Evolutionary conservation across 139 green algal species (phyloP).

Genomic region (Chlorella sp.): DNA sequence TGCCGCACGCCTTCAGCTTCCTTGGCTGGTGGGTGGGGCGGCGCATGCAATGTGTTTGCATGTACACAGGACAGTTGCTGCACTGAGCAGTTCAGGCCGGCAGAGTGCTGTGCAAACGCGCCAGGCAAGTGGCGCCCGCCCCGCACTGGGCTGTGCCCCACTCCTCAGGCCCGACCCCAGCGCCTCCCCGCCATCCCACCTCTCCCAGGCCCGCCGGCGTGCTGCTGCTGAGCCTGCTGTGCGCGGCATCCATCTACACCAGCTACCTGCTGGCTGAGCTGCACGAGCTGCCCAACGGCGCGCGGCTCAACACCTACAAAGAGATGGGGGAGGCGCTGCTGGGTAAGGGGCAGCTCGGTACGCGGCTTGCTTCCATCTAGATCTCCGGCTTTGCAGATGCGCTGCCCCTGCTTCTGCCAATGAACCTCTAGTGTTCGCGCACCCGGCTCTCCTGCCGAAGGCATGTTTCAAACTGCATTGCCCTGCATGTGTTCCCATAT

Average conservation of each 20-base stretch:
- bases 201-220: slow-evolving; percentile 32
- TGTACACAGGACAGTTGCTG: not conserved
- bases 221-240: slow-evolving; percentile 39
- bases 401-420: no score
- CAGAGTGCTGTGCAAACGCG: no score
- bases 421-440: no score
- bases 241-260: slow-evolving; percentile 59
- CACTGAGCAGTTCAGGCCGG: not conserved
- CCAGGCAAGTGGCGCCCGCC: no score
- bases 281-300: slow-evolving; percentile 55
- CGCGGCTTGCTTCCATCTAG: no score
- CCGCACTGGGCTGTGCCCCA: no score
- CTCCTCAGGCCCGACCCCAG: no score
- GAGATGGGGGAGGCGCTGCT: slow-evolving; percentile 58
- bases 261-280: slow-evolving; percentile 59
- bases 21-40: slow-evolving; percentile 51
- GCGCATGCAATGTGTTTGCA: not conserved
- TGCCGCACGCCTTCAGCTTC: slow-evolving; percentile 69
- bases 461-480: no score
- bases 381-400: no score
- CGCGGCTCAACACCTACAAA: slow-evolving; percentile 60
- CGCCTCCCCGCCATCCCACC: not conserved
- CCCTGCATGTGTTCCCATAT: no score
- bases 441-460: no score
- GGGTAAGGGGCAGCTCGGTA: slow-evolving; percentile 30